phyloP scores from a whole-genome alignment of 306 rosid species.

The Ammopiptanthus mongolicus region DNA sequence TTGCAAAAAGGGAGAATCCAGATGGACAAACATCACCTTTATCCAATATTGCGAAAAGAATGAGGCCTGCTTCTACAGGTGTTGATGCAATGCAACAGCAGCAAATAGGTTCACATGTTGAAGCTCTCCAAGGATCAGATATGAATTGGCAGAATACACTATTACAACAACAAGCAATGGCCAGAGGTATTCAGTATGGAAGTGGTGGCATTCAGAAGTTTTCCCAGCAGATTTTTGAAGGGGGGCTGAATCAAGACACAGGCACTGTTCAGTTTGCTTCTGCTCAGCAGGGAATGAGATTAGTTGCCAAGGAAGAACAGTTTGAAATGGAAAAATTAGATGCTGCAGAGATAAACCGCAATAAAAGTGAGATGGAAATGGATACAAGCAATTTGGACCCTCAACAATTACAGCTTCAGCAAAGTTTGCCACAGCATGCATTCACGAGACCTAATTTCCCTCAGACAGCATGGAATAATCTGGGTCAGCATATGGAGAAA shows the following conservation, averaged over 20 bases:
- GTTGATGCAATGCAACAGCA: conserved; percentile 67
- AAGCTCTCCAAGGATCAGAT: conserved; percentile 66
- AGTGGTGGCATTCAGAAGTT: conserved; percentile 60
- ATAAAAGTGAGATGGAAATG: conserved; percentile 53
- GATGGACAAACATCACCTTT: conserved; percentile 75
- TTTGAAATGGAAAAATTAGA: conserved; percentile 65
- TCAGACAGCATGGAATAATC: conserved; percentile 72
- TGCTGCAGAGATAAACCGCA: conserved; percentile 60
- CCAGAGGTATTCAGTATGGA: conserved; percentile 66
- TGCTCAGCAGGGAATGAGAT: conserved; percentile 57
- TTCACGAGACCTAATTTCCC: conserved; percentile 61
- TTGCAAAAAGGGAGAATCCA: conserved; percentile 68
- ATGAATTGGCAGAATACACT: conserved; percentile 69
- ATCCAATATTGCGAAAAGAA: conserved; percentile 59
- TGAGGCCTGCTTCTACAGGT: conserved; percentile 47
- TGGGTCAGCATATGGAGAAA: conserved; percentile 68
- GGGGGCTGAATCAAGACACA: conserved; percentile 60
- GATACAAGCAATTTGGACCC: conserved; percentile 66
- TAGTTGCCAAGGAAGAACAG: conserved; percentile 82
- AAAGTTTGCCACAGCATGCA: conserved; percentile 52
- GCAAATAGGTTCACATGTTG: conserved; percentile 50
- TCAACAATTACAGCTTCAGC: conserved; percentile 61
- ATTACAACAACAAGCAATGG: conserved; percentile 59
- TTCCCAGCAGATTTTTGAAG: conserved; percentile 69
- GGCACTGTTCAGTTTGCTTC: conserved; percentile 50